Percentiles rank a stretch among this genome's conserved stretches.
phyloP scores from a whole-genome alignment of 2,329 filamentous ascomycete species.

The Fusarium xylarioides region DNA sequence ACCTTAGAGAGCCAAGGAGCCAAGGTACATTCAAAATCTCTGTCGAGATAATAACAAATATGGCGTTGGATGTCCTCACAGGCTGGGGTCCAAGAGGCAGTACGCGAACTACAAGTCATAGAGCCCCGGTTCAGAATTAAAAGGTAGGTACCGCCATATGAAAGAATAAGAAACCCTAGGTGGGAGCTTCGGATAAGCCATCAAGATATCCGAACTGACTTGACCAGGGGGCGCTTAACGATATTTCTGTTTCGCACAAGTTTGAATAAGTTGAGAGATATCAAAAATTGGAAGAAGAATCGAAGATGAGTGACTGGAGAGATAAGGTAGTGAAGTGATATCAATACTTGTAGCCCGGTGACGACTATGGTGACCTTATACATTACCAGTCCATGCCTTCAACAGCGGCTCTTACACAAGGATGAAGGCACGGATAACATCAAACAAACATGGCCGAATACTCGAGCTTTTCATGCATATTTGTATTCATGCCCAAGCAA shows the following conservation, averaged over 20 bases:
- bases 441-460: neutral
- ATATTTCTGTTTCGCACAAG: neutral
- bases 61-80: neutral
- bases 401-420: neutral
- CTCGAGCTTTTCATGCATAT: neutral
- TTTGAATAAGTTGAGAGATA: neutral
- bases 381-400: neutral
- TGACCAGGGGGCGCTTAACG: neutral
- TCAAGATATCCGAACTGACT: neutral
- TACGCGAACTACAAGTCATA: neutral
- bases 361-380: neutral
- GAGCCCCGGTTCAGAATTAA: neutral
- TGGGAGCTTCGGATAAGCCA: constrained; percentile 5
- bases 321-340: neutral
- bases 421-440: neutral
- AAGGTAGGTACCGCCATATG: neutral
- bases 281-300: neutral
- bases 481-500: neutral
- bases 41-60: neutral
- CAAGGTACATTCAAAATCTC: neutral
- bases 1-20: no score
- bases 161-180: neutral
- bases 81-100: neutral
- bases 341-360: neutral
- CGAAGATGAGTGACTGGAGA: neutral